Conservation (phyloP, 768 basidiomycete genomes). For the Phlegmacium glaucopus region DNA sequence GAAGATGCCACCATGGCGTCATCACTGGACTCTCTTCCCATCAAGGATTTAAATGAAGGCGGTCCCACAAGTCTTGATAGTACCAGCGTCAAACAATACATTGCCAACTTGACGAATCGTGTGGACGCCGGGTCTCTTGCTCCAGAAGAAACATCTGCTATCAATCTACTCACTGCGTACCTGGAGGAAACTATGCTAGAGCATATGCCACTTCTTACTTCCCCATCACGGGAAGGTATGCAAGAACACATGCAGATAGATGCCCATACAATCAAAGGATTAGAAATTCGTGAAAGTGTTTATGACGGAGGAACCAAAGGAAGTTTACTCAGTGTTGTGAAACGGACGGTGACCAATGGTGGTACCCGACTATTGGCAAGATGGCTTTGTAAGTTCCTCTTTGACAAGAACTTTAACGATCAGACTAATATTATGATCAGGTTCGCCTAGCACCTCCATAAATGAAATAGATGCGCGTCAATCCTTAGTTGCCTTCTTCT, state of each 20-base stretch:
- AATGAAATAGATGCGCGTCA: slow-evolving; percentile 72
- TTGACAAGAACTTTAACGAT: slow-evolving; percentile 9
- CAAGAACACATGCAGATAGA: slow-evolving; percentile 82
- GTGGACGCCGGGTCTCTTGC: background rate
- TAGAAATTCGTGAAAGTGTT: slow-evolving; percentile 77
- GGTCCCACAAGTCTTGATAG: background rate
- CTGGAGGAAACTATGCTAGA: slow-evolving; percentile 70
- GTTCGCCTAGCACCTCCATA: slow-evolving; percentile 79
- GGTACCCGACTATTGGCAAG: slow-evolving; percentile 73
- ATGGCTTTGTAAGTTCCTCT: slow-evolving; percentile 65
- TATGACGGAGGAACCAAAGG: slow-evolving; percentile 73
- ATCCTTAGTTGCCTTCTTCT: slow-evolving; percentile 72
- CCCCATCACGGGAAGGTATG: slow-evolving; percentile 53
- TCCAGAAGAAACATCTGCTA: slow-evolving; percentile 48
- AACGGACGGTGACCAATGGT: slow-evolving; percentile 73
- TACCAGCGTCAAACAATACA: background rate
- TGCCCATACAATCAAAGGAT: slow-evolving; percentile 82
- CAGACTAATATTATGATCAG: slow-evolving; percentile 31
- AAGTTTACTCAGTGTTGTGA: slow-evolving; percentile 70
- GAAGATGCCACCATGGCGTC: background rate
- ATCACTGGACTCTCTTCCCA: background rate
- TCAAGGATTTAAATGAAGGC: background rate
- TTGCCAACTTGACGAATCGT: background rate
- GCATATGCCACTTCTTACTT: slow-evolving; percentile 63
- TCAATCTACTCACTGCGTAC: slow-evolving; percentile 60